Base-by-base conservation (phyloP, 768 basidiomycete species). In the Lactarius tabidus region DNA sequence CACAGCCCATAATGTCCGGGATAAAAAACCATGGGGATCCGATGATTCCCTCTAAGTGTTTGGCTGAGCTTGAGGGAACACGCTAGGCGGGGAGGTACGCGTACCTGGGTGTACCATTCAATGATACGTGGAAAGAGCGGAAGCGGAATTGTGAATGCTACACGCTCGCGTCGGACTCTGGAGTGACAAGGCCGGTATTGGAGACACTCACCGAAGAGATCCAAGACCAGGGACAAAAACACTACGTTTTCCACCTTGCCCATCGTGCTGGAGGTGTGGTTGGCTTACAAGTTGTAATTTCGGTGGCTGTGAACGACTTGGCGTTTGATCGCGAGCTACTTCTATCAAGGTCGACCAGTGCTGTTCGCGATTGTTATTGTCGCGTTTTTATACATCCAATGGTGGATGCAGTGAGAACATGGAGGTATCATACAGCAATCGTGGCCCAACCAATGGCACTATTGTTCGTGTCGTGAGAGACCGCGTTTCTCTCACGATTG, bases 111-210 rank as follows among this genome's bases (percentile, higher is more conserved):
- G 73, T 94, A 95, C 90, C 90, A 94, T 77, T 95, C 89, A 51
- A 97, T 95, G 57, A 98, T 80, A n/a, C 95, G 86, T n/a, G 96
- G 96, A 76, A 98, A 98, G 35, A 98, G 84, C 26, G 96, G 96
- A n/a, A 98, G 81, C 12, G 94, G 95, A 54, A 96, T 91, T 28
- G 93, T 97, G 76, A 95, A 96, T 15, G 93, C 92, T 82, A 81
- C 78, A 39, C 23, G 17, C 26, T 55, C 29, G 57, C 56, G 43
- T 67, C 60, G 59, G 63, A 54, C 59, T 28, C 53, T 28, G 45
- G 51, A 31, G 2, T 6, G 48, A n/a, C 23, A 8, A 23, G 29
- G 26, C 28, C 38, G 58, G 1, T 3, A 28, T 14, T 23, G 43
- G 18, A 63, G 18, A 29, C 26, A 77, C 83, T 70, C 70, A 82